Evolutionary conservation across 768 basidiomycete species (phyloP), one percentile per base, ranked within the genome.

Genomic region (Lentinula detonsa): DNA sequence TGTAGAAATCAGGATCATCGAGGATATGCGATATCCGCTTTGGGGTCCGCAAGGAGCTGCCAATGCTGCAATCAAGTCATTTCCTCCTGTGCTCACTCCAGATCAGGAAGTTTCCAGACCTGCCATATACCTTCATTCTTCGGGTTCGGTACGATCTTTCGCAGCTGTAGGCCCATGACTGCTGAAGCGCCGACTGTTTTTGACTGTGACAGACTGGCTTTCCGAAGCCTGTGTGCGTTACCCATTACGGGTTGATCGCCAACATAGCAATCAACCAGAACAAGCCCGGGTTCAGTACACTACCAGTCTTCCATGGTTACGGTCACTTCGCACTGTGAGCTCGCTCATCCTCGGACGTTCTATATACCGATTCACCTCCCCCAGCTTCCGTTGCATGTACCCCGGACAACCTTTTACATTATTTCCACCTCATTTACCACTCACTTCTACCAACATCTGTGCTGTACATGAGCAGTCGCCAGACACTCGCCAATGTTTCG

Each of bases 261-360:
- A 74, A 79, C 63, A 65, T 72, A 60, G 65, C 73, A 55, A 65
- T 72, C 66, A 71, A 78, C 57, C 73, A 74, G 57, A 65, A 69
- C 40, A 64, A 72, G 37, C 61, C 70, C 15, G 73, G 71, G 0
- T 78, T 79, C 66, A 78, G 75, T 48, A 80, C 80, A 1, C 76
- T 79, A 1, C 80, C 79, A 2, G 73, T 79, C 4, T 81, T 76
- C 62, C 78, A 79, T 62, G 75, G 74, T 9, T 76, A 74, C 18
- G 72, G 74, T 57, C 75, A 62, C 59, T 78, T 63, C 66, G 71
- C 65, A 53, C 68, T 68, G 76, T 77, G 64, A 76, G 76, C 46
- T 21, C 6, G 10, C 28, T 42, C 56, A 43, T 37, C 11, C 18
- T 57, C 8, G 9, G 11, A 11, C n/a, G 15, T 16, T n/a, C 46